phyloP scores from a whole-genome alignment of 345 rosid species.

The Salix exigua region DNA sequence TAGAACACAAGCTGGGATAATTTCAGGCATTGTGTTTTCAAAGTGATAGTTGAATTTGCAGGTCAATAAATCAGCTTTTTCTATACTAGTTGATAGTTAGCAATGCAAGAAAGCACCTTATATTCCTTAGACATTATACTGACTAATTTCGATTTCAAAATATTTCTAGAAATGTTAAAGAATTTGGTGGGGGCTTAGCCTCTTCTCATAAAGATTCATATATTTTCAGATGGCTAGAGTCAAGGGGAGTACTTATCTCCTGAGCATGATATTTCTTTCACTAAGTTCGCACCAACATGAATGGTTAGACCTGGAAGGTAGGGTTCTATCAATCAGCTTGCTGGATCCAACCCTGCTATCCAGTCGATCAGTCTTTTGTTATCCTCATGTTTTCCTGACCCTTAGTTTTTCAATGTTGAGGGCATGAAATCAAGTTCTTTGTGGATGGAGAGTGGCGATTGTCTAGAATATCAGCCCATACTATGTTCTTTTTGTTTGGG shows the following conservation, averaged over 20 bases:
- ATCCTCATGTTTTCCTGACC: not conserved
- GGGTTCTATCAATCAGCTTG: not conserved
- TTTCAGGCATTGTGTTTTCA: too few relatives aligned
- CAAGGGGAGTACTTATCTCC: conserved; percentile 79
- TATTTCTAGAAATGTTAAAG: not conserved
- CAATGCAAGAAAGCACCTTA: conserved; percentile 2
- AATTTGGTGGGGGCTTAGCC: too few relatives aligned
- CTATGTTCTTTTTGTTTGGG: too few relatives aligned
- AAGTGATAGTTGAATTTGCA: too few relatives aligned
- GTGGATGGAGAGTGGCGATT: conserved; percentile 88
- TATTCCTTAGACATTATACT: not conserved
- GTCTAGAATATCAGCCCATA: conserved; percentile 15
- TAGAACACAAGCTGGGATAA: too few relatives aligned
- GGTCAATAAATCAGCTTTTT: too few relatives aligned
- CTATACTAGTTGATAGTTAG: conserved; percentile 37
- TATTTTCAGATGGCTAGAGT: conserved; percentile 71
- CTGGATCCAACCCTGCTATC: not conserved
- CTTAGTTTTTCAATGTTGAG: conserved; percentile 12
- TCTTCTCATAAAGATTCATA: not conserved
- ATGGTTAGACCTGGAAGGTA: conserved; percentile 74
- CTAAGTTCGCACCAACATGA: conserved; percentile 33
- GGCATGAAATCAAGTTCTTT: conserved; percentile 93
- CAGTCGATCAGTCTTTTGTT: not conserved
- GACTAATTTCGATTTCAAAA: not conserved
- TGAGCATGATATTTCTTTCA: conserved; percentile 66